Percentiles rank a stretch among this genome's conserved stretches.
Conservation (phyloP, 352 stramenopile genomes). For the Halophytophthora batemanensis region DNA sequence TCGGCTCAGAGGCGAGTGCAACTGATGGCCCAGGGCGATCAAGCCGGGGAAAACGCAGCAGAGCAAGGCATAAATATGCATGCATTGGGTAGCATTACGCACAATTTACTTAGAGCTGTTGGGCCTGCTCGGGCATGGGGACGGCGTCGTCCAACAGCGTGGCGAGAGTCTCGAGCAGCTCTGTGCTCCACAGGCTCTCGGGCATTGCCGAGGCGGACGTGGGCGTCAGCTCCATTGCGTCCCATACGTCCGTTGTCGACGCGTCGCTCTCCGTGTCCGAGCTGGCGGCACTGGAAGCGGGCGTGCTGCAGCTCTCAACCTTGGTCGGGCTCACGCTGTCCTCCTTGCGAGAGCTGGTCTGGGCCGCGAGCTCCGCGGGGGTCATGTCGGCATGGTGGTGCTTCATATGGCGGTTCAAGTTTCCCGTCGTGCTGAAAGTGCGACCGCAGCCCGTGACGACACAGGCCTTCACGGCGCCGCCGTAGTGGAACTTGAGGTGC, state of each 20-base stretch:
- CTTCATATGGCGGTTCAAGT: slow-evolving; percentile 40
- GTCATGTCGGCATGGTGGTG: slow-evolving; percentile 24
- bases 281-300: slow-evolving; percentile 4
- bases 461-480: slow-evolving; percentile 36
- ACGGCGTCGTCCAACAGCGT: slow-evolving; percentile 24
- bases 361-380: not conserved
- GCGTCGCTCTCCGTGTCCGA: slow-evolving; percentile 13
- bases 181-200: slow-evolving; percentile 20
- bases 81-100: too few species aligned
- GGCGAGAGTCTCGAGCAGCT: slow-evolving; percentile 28
- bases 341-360: not conserved
- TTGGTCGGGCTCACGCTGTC: not conserved
- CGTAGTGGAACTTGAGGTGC: slow-evolving; percentile 47
- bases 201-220: slow-evolving; percentile 4
- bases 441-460: slow-evolving; percentile 29
- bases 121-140: slow-evolving; percentile 2
- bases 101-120: slow-evolving; percentile 2
- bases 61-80: too few species aligned
- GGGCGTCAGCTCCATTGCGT: slow-evolving; percentile 4
- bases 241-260: slow-evolving; percentile 5
- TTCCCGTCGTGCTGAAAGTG: slow-evolving; percentile 44
- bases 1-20: too few species aligned
- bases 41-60: too few species aligned
- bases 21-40: too few species aligned
- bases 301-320: slow-evolving; percentile 7